Evolutionary conservation across 352 stramenopile species (phyloP).

Genomic region (Phytophthora sp.): DNA sequence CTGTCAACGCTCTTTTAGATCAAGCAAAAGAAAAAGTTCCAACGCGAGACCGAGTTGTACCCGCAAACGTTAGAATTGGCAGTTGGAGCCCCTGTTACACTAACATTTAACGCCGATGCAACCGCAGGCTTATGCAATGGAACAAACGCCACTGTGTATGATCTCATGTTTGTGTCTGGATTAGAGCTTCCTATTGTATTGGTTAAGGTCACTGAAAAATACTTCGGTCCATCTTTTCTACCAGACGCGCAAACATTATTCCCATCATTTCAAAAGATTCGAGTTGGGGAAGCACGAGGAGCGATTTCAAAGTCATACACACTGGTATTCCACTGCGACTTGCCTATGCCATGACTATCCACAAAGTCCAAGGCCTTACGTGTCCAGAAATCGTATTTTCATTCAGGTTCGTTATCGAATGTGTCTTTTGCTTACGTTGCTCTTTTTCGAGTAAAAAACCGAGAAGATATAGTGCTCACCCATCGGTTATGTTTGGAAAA

Average conservation of each 20-base stretch:
- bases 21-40: background rate
- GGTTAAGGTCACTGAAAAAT: background rate
- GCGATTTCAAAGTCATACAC: background rate
- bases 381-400: background rate
- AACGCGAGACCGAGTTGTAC: background rate
- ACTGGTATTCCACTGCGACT: background rate
- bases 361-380: background rate
- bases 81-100: conserved; percentile 4
- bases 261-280: background rate
- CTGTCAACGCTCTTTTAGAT: background rate
- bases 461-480: background rate
- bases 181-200: background rate
- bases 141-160: background rate
- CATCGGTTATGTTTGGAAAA: too few species aligned
- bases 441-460: background rate
- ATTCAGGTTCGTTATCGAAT: background rate
- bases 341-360: background rate
- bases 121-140: conserved; percentile 9
- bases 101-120: background rate
- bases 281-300: background rate
- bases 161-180: background rate
- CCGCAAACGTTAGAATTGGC: background rate
- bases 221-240: background rate
- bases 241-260: background rate
- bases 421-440: background rate